Conservation (phyloP, 176 grass and related monocot genomes). For the Eleusine indica region DNA sequence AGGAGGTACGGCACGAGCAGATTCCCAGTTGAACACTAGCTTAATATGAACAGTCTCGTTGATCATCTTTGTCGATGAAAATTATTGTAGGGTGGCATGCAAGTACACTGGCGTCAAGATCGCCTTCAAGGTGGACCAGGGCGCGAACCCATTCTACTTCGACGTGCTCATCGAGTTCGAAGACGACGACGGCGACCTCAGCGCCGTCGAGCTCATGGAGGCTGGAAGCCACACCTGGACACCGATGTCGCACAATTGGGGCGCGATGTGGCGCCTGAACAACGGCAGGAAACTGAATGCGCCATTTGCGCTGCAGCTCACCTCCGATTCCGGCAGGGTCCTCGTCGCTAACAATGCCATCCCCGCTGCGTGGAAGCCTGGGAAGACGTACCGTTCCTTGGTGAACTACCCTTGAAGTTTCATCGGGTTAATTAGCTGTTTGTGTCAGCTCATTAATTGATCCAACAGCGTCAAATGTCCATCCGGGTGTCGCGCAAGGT, state of each 20-base stretch:
- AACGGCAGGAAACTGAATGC: constrained; percentile 49
- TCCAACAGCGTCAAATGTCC: constrained; percentile 20
- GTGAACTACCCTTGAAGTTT: constrained; percentile 55
- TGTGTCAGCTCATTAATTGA: not conserved
- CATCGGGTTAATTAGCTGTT: not conserved
- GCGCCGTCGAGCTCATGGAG: constrained; percentile 52
- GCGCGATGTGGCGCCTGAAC: constrained; percentile 60
- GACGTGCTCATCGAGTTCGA: constrained; percentile 75
- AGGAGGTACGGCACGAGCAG: not conserved
- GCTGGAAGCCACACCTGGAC: constrained; percentile 44
- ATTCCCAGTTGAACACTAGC: not conserved
- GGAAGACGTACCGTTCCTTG: constrained; percentile 55
- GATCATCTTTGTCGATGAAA: not conserved
- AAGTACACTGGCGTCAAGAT: constrained; percentile 56
- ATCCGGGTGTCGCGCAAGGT: constrained; percentile 35
- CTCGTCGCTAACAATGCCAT: constrained; percentile 60
- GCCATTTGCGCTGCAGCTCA: constrained; percentile 70
- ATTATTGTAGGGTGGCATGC: constrained; percentile 54
- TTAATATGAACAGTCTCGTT: not conserved
- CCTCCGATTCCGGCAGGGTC: constrained; percentile 62
- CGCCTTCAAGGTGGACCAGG: constrained; percentile 67
- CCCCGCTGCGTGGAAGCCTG: constrained; percentile 56
- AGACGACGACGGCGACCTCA: constrained; percentile 75
- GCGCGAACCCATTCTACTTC: constrained; percentile 66
- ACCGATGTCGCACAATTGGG: constrained; percentile 72